phyloP scores from a whole-genome alignment of 2,329 filamentous ascomycete species.

The Graphium sp. region DNA sequence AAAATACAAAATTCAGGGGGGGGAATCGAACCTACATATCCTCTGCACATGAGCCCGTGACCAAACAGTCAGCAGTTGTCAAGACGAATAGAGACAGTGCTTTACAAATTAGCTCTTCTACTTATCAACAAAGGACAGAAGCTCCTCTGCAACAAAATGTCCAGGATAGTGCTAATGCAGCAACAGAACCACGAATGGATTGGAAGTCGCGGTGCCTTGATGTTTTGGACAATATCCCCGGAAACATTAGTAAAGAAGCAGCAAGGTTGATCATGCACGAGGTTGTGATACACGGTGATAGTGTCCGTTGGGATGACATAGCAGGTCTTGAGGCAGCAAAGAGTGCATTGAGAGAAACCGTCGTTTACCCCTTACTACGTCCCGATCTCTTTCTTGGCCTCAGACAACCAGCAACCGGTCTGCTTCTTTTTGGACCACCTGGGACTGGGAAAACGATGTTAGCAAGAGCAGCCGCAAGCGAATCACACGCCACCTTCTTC shows the following conservation, averaged over 20 bases:
- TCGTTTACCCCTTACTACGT: constrained; percentile 90
- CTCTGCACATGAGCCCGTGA: too few species aligned
- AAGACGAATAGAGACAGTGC: too few species aligned
- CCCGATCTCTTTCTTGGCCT: constrained; percentile 93
- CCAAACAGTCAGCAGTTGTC: too few species aligned
- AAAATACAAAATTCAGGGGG: too few species aligned
- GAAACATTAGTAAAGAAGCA: constrained; percentile 64
- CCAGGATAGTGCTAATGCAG: too few species aligned
- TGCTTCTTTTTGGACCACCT: constrained; percentile 90
- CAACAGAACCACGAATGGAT: not conserved
- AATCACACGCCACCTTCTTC: constrained; percentile 90
- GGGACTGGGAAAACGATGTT: constrained; percentile 99
- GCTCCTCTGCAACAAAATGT: constrained; percentile 1
- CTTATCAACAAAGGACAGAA: too few species aligned
- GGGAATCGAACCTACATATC: too few species aligned
- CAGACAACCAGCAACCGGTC: constrained; percentile 82
- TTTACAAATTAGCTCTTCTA: too few species aligned
- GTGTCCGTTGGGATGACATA: constrained; percentile 89
- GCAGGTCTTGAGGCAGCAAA: constrained; percentile 85
- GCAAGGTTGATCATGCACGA: constrained; percentile 92
- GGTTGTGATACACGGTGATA: constrained; percentile 84
- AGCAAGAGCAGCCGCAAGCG: constrained; percentile 82
- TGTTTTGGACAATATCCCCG: constrained; percentile 62
- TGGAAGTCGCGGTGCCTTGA: constrained; percentile 14
- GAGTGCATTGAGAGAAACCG: constrained; percentile 79